phyloP scores from a whole-genome alignment of 371 early-diverging fungal species.

The Mucor sp. region DNA sequence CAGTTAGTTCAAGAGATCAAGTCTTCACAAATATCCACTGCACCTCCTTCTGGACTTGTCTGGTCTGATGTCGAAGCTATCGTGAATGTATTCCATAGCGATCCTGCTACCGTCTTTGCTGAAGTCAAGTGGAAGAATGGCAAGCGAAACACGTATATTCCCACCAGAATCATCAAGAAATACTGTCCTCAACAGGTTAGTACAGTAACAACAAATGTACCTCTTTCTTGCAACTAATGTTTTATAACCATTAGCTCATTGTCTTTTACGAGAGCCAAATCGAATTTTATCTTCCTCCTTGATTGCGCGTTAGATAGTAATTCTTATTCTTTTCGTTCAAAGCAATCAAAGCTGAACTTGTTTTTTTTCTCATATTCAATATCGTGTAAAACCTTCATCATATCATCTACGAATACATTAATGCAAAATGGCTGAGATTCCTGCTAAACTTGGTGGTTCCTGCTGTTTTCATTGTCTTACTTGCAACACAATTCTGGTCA shows the following conservation, averaged over 20 bases:
- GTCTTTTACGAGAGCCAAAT: background rate
- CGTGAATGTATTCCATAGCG: slow-evolving; percentile 15
- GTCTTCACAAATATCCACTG: slow-evolving; percentile 4
- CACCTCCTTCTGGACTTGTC: slow-evolving; percentile 13
- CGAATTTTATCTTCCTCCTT: background rate
- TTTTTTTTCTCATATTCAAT: too few relatives aligned
- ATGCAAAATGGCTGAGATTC: too few relatives aligned
- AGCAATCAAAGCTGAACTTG: too few relatives aligned
- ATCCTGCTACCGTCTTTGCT: slow-evolving; percentile 11
- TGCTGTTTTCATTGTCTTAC: too few relatives aligned
- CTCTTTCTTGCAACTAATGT: background rate
- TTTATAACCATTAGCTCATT: background rate
- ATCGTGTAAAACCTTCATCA: too few relatives aligned
- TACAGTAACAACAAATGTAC: background rate
- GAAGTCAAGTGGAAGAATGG: slow-evolving; percentile 18
- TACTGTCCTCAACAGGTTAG: slow-evolving; percentile 17
- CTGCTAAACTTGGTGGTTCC: too few relatives aligned
- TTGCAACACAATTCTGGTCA: too few relatives aligned
- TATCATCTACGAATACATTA: too few relatives aligned
- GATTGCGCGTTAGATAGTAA: background rate
- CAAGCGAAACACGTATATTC: slow-evolving; percentile 11
- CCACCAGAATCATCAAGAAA: slow-evolving; percentile 16
- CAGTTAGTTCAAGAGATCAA: background rate
- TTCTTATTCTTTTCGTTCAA: too few relatives aligned
- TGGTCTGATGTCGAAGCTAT: slow-evolving; percentile 21